Percentiles rank a stretch among this genome's conserved stretches.
phyloP scores from a whole-genome alignment of 345 rosid species.

The Kandelia obovata region DNA sequence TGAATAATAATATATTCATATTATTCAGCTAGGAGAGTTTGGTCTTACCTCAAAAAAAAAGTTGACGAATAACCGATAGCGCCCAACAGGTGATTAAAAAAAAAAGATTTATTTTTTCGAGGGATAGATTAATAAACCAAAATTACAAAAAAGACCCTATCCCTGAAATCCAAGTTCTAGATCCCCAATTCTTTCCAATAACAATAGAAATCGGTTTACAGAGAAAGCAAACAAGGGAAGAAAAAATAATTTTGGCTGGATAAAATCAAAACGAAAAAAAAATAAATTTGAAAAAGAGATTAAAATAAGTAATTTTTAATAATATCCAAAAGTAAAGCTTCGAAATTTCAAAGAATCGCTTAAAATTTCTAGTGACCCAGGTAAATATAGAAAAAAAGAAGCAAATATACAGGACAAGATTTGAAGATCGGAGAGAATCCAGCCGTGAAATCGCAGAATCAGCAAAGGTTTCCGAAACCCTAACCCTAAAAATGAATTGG shows the following conservation, averaged over 20 bases:
- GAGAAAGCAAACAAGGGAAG: background rate
- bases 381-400: conserved; percentile 1
- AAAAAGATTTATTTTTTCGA: background rate
- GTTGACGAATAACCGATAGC: background rate
- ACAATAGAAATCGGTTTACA: background rate
- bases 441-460: background rate
- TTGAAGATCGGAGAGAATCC: conserved; percentile 20
- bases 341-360: background rate
- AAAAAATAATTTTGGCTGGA: too few relatives aligned
- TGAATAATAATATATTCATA: background rate
- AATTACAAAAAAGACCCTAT: background rate
- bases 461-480: conserved; percentile 20
- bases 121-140: background rate
- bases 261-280: background rate
- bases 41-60: conserved; percentile 5
- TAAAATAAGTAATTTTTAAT: background rate
- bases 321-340: background rate
- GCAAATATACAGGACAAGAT: conserved; percentile 2
- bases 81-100: background rate
- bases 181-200: background rate
- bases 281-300: background rate
- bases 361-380: conserved; percentile 4
- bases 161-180: background rate
- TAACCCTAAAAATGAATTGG: conserved; percentile 35
- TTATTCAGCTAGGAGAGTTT: background rate